These are phyloP conservation scores for Penstemon davidsonii DNA, from an alignment of 257 asterid genomes.

Conservation along the genomic window DNA sequence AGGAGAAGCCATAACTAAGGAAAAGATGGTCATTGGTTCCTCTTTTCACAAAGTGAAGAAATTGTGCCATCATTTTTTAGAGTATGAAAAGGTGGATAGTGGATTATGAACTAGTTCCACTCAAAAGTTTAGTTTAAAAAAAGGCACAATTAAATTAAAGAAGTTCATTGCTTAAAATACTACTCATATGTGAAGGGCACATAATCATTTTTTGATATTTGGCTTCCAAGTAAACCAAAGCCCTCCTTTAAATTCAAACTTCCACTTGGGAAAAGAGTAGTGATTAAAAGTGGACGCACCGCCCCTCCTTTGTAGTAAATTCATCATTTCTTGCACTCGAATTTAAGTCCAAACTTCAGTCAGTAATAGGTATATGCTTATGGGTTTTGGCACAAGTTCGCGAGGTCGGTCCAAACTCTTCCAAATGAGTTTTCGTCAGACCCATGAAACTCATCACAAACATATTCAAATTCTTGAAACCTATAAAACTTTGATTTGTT, in stretches of 20 bases:
- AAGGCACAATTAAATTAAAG: background rate
- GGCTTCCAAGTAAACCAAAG: constrained; percentile 18
- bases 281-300: constrained; percentile 5
- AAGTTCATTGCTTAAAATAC: background rate
- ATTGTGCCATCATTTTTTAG: constrained; percentile 35
- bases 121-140: background rate
- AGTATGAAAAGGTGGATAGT: constrained; percentile 17
- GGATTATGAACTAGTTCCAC: constrained; percentile 4
- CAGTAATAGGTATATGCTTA: too few species aligned
- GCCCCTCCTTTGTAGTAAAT: too few species aligned
- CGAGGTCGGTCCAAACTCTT: too few species aligned
- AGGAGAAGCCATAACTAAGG: constrained; percentile 40
- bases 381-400: too few species aligned
- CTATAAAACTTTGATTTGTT: too few species aligned
- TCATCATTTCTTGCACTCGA: too few species aligned
- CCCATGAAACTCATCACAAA: too few species aligned
- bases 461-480: too few species aligned
- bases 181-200: background rate
- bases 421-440: too few species aligned
- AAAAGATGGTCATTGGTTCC: constrained; percentile 38
- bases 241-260: background rate
- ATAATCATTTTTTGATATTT: constrained; percentile 11
- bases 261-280: background rate
- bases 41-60: constrained; percentile 35
- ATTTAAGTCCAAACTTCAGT: too few species aligned